phyloP scores from a whole-genome alignment of 495 filamentous ascomycete genomes.

The Penicillium egyptiacum region DNA sequence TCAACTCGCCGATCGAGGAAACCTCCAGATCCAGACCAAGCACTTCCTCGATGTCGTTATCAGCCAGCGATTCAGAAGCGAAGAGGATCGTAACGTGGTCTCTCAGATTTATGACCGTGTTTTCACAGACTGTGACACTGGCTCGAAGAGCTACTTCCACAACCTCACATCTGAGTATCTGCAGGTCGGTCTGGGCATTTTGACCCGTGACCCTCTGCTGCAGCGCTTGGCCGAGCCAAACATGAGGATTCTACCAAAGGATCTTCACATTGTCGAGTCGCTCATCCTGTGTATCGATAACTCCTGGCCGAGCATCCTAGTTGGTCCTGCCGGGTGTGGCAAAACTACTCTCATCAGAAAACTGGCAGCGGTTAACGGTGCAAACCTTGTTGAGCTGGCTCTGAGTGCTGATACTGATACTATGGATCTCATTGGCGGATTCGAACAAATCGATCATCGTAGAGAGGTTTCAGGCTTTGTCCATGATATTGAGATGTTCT shows the following conservation, averaged over 20 bases:
- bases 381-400: constrained; percentile 70
- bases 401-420: constrained; percentile 93
- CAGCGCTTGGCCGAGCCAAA: constrained; percentile 55
- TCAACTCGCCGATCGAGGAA: constrained; percentile 57
- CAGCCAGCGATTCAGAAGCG: constrained; percentile 78
- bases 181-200: constrained; percentile 77
- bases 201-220: constrained; percentile 57
- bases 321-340: constrained; percentile 80
- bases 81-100: constrained; percentile 63
- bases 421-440: constrained; percentile 95
- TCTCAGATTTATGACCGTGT: constrained; percentile 60
- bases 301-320: constrained; percentile 83
- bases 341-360: constrained; percentile 78
- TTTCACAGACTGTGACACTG: constrained; percentile 43
- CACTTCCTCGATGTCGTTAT: constrained; percentile 83
- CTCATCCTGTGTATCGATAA: constrained; percentile 83
- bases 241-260: constrained; percentile 57
- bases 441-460: constrained; percentile 85
- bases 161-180: constrained; percentile 65
- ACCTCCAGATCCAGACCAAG: constrained; percentile 54
- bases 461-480: constrained; percentile 59
- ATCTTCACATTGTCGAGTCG: constrained; percentile 73
- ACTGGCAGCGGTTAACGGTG: constrained; percentile 74
- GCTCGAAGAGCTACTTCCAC: constrained; percentile 53
- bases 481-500: constrained; percentile 53